A percentile compares a stretch with the other conserved stretches of the same genome.
These are phyloP conservation scores for Capniomyces stellatus DNA, from an alignment of 371 early-diverging fungal genomes.

Conservation along the genomic window DNA sequence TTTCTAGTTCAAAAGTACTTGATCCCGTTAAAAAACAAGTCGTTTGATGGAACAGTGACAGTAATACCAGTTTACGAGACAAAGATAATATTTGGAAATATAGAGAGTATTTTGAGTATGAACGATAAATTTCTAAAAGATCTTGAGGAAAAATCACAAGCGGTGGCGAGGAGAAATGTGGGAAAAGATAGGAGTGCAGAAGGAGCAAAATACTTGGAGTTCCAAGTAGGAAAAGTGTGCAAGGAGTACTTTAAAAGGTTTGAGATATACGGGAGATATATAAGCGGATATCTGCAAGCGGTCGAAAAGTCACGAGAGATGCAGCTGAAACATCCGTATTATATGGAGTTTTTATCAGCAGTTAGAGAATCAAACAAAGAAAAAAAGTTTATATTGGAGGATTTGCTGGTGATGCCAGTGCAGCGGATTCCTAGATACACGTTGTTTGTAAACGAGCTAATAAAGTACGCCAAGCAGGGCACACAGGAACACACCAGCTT, in stretches of 20 bases:
- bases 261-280: slow-evolving; percentile 25
- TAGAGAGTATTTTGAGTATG: slow-evolving; percentile 19
- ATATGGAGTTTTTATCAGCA: slow-evolving; percentile 15
- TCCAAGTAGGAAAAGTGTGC: slow-evolving; percentile 19
- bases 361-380: slow-evolving; percentile 24
- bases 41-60: slow-evolving; percentile 18
- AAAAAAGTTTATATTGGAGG: slow-evolving; percentile 25
- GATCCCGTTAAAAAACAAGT: slow-evolving; percentile 22
- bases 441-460: slow-evolving; percentile 24
- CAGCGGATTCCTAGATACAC: slow-evolving; percentile 32
- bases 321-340: slow-evolving; percentile 19
- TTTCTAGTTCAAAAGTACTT: slow-evolving; percentile 23
- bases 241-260: slow-evolving; percentile 23
- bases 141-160: slow-evolving; percentile 17
- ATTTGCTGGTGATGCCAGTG: slow-evolving; percentile 30
- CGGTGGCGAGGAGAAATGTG: slow-evolving; percentile 17
- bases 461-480: slow-evolving; percentile 15
- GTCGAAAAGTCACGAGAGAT: slow-evolving; percentile 20
- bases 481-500: slow-evolving; percentile 18
- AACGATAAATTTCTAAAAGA: slow-evolving; percentile 25
- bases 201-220: background rate
- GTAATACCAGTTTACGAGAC: slow-evolving; percentile 23
- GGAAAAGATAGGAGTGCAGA: background rate
- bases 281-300: slow-evolving; percentile 26
- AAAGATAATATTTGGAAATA: slow-evolving; percentile 24